A percentile compares a stretch with the other conserved stretches of the same genome.
These are phyloP conservation scores for Coprinellus micaceus DNA, from an alignment of 768 basidiomycete species.

Conservation along the genomic window DNA sequence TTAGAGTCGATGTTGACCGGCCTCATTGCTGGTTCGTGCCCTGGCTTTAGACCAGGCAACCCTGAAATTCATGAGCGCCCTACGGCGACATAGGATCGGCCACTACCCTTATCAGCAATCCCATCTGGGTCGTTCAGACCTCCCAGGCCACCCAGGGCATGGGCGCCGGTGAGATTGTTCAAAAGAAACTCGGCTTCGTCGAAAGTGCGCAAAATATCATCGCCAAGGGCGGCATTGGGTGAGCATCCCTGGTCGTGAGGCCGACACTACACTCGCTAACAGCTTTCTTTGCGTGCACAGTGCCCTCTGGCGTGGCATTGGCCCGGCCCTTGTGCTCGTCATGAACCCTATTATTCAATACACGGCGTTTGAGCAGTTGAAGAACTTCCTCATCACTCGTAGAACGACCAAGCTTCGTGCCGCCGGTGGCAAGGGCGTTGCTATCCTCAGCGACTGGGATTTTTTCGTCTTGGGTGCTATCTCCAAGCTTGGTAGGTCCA, in stretches of 20 bases:
- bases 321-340: constrained; percentile 90
- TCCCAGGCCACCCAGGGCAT: constrained; percentile 73
- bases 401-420: constrained; percentile 53
- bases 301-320: constrained; percentile 92
- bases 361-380: constrained; percentile 93
- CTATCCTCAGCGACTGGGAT: constrained; percentile 75
- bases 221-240: constrained; percentile 63
- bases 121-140: constrained; percentile 96
- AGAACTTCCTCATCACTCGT: constrained; percentile 70
- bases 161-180: constrained; percentile 28
- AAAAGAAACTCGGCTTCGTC: constrained; percentile 56
- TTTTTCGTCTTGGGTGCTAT: constrained; percentile 94
- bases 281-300: too few species aligned
- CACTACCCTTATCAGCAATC: constrained; percentile 87
- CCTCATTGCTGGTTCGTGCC: constrained; percentile 69
- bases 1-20: constrained; percentile 89
- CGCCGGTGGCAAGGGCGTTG: constrained; percentile 39
- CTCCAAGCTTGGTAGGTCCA: constrained; percentile 72
- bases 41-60: background rate
- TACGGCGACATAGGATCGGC: constrained; percentile 62
- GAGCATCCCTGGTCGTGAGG: constrained; percentile 7
- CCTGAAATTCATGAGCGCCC: constrained; percentile 1
- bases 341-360: constrained; percentile 94
- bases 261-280: constrained; percentile 3
- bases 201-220: constrained; percentile 69